Evolutionary conservation across 2,329 filamentous ascomycete genomes (phyloP).

Genomic region (Colletotrichum nymphaeae): DNA sequence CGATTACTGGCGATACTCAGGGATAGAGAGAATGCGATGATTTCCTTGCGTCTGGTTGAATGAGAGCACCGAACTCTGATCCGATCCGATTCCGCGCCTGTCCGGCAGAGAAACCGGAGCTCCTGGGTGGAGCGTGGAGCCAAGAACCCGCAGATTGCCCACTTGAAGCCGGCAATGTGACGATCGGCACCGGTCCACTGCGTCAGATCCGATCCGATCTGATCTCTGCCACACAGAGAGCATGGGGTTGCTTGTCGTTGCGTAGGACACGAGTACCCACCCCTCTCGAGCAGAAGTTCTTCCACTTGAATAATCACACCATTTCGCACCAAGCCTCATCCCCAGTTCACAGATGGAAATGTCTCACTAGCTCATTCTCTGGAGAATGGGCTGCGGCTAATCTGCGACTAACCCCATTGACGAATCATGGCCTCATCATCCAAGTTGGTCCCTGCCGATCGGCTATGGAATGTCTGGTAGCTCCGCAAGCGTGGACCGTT

Average conservation of each 20-base stretch:
- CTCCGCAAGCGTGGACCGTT: not conserved
- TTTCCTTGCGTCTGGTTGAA: not conserved
- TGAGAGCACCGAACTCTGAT: conserved; percentile 2
- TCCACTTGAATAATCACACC: not conserved
- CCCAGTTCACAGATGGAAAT: not conserved
- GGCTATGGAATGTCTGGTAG: not conserved
- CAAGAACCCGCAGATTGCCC: not conserved
- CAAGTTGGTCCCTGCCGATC: conserved; percentile 32
- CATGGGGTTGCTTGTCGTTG: no score
- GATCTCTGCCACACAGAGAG: no score
- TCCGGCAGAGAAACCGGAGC: not conserved
- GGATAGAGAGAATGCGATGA: no score
- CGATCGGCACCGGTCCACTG: not conserved
- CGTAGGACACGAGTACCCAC: no score
- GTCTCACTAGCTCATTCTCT: not conserved
- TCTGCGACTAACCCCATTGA: conserved; percentile 5
- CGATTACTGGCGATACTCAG: no score
- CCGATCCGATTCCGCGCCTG: not conserved
- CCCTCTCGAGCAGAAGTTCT: no score
- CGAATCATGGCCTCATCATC: conserved; percentile 31
- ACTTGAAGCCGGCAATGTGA: not conserved
- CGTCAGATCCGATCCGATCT: not conserved
- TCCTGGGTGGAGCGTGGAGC: not conserved
- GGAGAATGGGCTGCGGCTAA: not conserved
- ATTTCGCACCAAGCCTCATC: not conserved